Evolutionary conservation across 2,329 filamentous ascomycete genomes (phyloP).

Genomic region (Lachnellula subtilissima): DNA sequence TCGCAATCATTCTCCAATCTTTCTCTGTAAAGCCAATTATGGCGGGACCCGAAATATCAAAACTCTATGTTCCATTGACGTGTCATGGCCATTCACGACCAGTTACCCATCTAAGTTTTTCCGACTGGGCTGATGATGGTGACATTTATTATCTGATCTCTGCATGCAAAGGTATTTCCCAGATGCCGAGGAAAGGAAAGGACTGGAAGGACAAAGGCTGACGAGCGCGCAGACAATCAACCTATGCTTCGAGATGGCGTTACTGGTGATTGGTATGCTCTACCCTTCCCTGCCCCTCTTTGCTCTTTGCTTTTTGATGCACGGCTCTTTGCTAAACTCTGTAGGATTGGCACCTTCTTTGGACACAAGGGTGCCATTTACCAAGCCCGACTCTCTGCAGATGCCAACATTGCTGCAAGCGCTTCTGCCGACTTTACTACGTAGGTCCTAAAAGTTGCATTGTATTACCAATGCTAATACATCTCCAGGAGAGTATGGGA

Average conservation of each 20-base stretch:
- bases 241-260: conserved; percentile 96
- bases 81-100: conserved; percentile 73
- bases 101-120: conserved; percentile 70
- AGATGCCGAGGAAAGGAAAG: background rate
- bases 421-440: conserved; percentile 95
- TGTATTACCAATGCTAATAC: conserved; percentile 28
- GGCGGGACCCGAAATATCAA: conserved; percentile 26
- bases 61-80: conserved; percentile 57
- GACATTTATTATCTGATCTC: conserved; percentile 71
- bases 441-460: conserved; percentile 44
- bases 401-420: conserved; percentile 84
- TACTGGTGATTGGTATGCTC: conserved; percentile 79
- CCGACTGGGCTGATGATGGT: conserved; percentile 51
- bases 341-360: conserved; percentile 89
- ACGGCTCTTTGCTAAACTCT: conserved; percentile 14
- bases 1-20: background rate
- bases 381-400: conserved; percentile 86
- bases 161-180: conserved; percentile 57
- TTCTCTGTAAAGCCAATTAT: conserved; percentile 16
- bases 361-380: conserved; percentile 98
- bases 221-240: conserved; percentile 69
- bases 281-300: background rate
- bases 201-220: conserved; percentile 4
- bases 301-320: conserved; percentile 18
- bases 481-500: conserved; percentile 86